phyloP scores from a whole-genome alignment of 2,329 filamentous ascomycete genomes.

The Sarocladium strictum region DNA sequence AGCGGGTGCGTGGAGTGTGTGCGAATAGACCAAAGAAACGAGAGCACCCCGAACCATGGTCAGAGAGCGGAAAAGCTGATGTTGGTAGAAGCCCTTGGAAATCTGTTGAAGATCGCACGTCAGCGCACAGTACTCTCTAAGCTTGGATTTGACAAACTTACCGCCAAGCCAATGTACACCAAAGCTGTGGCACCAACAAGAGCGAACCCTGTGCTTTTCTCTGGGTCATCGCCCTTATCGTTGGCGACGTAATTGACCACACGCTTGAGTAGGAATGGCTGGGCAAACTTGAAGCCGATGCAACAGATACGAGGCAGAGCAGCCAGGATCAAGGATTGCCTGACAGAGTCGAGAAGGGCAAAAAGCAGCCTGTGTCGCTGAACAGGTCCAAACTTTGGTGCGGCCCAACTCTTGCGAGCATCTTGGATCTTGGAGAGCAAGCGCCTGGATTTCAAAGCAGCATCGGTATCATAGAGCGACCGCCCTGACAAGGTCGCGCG shows the following conservation, averaged over 20 bases:
- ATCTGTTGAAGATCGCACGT: neutral
- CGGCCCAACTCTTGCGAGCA: slow-evolving; percentile 15
- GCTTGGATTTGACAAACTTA: slow-evolving; percentile 14
- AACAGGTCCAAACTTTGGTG: neutral
- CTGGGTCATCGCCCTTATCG: neutral
- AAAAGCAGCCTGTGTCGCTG: neutral
- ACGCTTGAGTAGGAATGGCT: slow-evolving; percentile 37
- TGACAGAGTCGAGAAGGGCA: slow-evolving; percentile 12
- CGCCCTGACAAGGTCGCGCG: slow-evolving; percentile 17
- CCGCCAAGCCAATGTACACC: slow-evolving; percentile 35
- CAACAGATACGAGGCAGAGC: slow-evolving; percentile 31
- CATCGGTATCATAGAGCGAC: slow-evolving; percentile 20
- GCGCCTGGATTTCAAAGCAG: slow-evolving; percentile 20
- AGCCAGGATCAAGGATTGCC: slow-evolving; percentile 18
- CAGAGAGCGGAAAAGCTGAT: slow-evolving; percentile 28
- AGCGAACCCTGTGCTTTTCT: slow-evolving; percentile 15
- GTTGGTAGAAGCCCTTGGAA: slow-evolving; percentile 23
- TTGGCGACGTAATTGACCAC: slow-evolving; percentile 28
- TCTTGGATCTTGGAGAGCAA: slow-evolving; percentile 16
- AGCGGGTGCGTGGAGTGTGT: slow-evolving; percentile 30
- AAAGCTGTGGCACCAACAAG: slow-evolving; percentile 34
- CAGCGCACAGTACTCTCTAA: neutral
- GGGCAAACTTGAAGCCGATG: slow-evolving; percentile 36
- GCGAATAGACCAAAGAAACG: slow-evolving; percentile 42
- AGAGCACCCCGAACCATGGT: slow-evolving; percentile 29